Percentiles rank a stretch among this genome's conserved stretches.
phyloP scores from a whole-genome alignment of 2,329 filamentous ascomycete species.

The Cytospora mali region DNA sequence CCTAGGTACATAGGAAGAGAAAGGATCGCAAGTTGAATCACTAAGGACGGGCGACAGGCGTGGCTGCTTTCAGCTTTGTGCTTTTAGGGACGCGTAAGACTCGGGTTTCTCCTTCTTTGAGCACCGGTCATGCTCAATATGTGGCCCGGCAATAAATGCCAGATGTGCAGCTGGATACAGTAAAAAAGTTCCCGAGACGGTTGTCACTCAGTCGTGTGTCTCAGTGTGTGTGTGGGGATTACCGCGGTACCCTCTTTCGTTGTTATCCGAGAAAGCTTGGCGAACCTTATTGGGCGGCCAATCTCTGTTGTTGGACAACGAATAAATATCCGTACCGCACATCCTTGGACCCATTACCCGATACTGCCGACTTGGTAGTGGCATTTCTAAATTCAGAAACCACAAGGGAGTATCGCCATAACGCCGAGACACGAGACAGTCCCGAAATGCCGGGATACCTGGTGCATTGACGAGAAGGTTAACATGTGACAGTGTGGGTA shows the following conservation, averaged over 20 bases:
- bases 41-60: too few species aligned
- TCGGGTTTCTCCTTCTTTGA: not conserved
- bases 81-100: not conserved
- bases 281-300: conserved; percentile 9
- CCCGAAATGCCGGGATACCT: not conserved
- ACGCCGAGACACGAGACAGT: not conserved
- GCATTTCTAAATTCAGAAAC: not conserved
- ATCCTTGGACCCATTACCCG: too few species aligned
- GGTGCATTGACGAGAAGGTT: not conserved
- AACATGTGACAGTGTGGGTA: not conserved
- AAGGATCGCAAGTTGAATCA: too few species aligned
- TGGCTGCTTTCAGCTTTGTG: not conserved
- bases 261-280: conserved; percentile 20
- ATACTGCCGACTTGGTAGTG: too few species aligned
- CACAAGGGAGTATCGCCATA: not conserved
- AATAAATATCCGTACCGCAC: too few species aligned
- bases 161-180: not conserved
- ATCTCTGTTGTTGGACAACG: not conserved
- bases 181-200: not conserved
- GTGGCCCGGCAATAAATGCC: not conserved
- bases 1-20: not conserved
- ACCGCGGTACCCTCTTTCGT: too few species aligned
- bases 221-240: not conserved
- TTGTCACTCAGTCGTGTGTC: too few species aligned
- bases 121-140: not conserved